These are phyloP conservation scores for Talaromyces stipitatus DNA, from an alignment of 495 filamentous ascomycete genomes.

Conservation along the genomic window DNA sequence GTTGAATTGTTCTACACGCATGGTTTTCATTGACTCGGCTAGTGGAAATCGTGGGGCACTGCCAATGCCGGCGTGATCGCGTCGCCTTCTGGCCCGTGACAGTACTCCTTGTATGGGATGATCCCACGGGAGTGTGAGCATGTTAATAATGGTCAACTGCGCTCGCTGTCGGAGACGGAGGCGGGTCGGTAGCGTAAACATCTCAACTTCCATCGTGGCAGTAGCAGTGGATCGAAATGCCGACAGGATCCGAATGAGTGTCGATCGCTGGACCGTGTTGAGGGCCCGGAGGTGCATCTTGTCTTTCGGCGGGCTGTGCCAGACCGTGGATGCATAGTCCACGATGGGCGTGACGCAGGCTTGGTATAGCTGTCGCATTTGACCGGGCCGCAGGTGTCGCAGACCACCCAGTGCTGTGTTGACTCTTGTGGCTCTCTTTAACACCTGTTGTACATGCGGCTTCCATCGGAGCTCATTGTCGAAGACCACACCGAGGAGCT, in stretches of 20 bases:
- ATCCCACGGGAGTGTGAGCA: too few species aligned
- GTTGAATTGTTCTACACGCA: too few species aligned
- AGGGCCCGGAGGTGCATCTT: slow-evolving; percentile 13
- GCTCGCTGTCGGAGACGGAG: too few species aligned
- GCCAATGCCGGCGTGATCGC: too few species aligned
- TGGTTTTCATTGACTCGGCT: too few species aligned
- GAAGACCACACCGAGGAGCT: slow-evolving; percentile 18
- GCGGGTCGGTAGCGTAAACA: too few species aligned
- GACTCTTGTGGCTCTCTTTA: slow-evolving; percentile 14
- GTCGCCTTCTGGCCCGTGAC: too few species aligned
- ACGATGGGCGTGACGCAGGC: too few species aligned
- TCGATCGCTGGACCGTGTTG: slow-evolving; percentile 9
- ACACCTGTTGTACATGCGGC: slow-evolving; percentile 15
- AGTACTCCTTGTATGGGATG: too few species aligned
- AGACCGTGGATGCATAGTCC: slow-evolving; percentile 14
- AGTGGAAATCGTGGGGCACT: too few species aligned
- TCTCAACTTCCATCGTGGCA: too few species aligned
- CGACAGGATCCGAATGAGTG: slow-evolving; percentile 10
- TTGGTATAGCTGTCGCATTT: slow-evolving; percentile 20
- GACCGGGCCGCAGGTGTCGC: slow-evolving; percentile 13
- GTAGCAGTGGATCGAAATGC: slow-evolving; percentile 13
- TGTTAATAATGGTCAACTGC: too few species aligned
- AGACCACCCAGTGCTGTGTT: slow-evolving; percentile 12
- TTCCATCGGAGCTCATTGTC: slow-evolving; percentile 15
- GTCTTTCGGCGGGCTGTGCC: slow-evolving; percentile 12